A percentile compares a stretch with the other conserved stretches of the same genome.
phyloP scores from a whole-genome alignment of 106 monocot species.

The Phalaenopsis aphrodite region DNA sequence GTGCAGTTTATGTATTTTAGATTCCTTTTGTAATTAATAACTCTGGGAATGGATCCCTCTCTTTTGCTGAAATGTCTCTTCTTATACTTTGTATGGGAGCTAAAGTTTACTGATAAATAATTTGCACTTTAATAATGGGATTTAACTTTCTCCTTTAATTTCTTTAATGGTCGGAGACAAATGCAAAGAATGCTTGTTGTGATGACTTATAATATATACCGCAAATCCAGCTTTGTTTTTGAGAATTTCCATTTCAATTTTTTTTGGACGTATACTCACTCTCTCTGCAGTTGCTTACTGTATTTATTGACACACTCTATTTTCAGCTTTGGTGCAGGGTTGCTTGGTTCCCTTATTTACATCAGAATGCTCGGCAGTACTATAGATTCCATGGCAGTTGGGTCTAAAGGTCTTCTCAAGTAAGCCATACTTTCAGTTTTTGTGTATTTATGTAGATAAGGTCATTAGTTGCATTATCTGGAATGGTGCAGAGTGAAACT shows the following conservation, averaged over 20 bases:
- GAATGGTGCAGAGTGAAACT: background rate
- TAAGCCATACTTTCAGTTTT: constrained; percentile 29
- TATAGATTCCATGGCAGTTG: constrained; percentile 83
- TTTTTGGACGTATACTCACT: background rate
- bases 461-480: background rate
- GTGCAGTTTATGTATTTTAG: no score
- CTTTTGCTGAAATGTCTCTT: no score
- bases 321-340: constrained; percentile 81
- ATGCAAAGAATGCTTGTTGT: background rate
- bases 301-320: background rate
- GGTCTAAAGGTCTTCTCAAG: constrained; percentile 70
- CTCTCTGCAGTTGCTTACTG: background rate
- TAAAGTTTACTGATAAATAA: no score
- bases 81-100: no score
- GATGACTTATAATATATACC: background rate
- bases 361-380: constrained; percentile 89
- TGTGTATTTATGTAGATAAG: background rate
- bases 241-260: background rate
- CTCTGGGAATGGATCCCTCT: no score
- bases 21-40: no score
- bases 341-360: constrained; percentile 76
- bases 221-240: background rate
- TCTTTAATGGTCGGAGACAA: no score
- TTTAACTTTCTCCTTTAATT: no score
- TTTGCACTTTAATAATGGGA: no score